These are phyloP conservation scores for Huntiella decipiens DNA, from an alignment of 2,329 filamentous ascomycete species.

Conservation along the genomic window DNA sequence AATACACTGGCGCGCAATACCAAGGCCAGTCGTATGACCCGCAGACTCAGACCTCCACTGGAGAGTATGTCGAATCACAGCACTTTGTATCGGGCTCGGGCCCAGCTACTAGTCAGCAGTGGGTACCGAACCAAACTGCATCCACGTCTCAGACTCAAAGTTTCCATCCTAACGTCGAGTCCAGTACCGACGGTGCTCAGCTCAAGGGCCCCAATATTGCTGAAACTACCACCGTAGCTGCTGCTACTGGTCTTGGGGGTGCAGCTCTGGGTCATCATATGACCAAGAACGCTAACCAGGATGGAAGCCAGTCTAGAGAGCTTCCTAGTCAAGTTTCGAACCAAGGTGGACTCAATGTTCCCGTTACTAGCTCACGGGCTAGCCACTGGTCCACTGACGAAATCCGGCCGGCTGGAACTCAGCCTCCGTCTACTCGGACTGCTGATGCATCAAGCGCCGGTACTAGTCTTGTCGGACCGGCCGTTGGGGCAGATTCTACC, in stretches of 20 bases:
- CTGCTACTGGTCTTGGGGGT: conserved; percentile 2
- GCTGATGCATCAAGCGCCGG: not conserved
- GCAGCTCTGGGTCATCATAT: conserved; percentile 2
- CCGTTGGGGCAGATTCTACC: not conserved
- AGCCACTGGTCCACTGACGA: conserved; percentile 11
- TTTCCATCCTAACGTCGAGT: not conserved
- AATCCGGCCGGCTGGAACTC: conserved; percentile 5
- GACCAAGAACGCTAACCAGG: not conserved
- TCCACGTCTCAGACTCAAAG: not conserved
- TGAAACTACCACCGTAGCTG: not conserved
- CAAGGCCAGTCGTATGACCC: not conserved
- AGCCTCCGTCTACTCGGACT: not conserved
- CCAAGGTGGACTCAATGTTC: not conserved
- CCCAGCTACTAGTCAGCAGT: not conserved
- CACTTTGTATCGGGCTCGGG: not conserved
- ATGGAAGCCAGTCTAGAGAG: conserved; percentile 1
- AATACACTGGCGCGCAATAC: not conserved
- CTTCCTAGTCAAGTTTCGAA: not conserved
- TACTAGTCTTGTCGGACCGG: not conserved
- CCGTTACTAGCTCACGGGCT: conserved; percentile 1
- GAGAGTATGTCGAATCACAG: not conserved
- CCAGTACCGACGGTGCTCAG: not conserved
- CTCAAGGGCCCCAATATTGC: not conserved
- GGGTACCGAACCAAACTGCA: not conserved
- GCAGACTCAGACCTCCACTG: not conserved